Evolutionary conservation across 768 basidiomycete genomes (phyloP), one percentile per base, ranked within the genome.

Genomic region (Rhizopogon vulgaris): DNA sequence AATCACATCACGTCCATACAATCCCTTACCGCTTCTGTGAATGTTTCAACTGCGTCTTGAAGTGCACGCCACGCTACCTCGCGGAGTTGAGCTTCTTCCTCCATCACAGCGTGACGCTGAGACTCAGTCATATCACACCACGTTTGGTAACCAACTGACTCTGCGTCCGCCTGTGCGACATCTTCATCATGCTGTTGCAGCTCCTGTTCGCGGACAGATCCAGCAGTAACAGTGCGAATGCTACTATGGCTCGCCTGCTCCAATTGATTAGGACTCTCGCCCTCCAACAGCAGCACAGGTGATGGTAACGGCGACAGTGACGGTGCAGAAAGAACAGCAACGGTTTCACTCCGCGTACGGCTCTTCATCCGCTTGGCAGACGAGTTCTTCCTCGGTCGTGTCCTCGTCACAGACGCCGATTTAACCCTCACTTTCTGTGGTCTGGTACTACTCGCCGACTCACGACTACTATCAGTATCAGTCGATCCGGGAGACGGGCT

Each of bases 201-300:
- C 3, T 72, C 74, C 42, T 61, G 67, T 43, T 72, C 68, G 0
- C 72, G 70, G 11, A 71, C 49, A 32, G 83, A 83, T 6, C 66
- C 76, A 2, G 79, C 85, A 25, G 78, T 80, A 5, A 91, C 83
- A 0, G 90, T 91, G 15, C 79, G 77, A 28, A 87, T 75, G 55
- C 88, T 90, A 62, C 82, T 86, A 17, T 70, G 71, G 2, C 87
- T 88, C 15, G 76, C 74, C 37, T 75, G 77, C 51, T 76, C 78
- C 4, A 58, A 61, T 49, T 39, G 66, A 36, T 59, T 59, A 41
- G 57, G 52, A 12, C 52, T 47, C 9, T 30, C 24, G 8, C 49
- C 47, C 2, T 11, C 22, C 34, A 32, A 6, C 8, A 27, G 25
- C 12, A 27, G 25, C 32, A 47, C 38, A 47, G 48, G 46, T 5